Percentiles rank a stretch among this genome's conserved stretches.
These are phyloP conservation scores for Colletotrichum simmondsii DNA, from an alignment of 2,329 filamentous ascomycete species.

Conservation along the genomic window DNA sequence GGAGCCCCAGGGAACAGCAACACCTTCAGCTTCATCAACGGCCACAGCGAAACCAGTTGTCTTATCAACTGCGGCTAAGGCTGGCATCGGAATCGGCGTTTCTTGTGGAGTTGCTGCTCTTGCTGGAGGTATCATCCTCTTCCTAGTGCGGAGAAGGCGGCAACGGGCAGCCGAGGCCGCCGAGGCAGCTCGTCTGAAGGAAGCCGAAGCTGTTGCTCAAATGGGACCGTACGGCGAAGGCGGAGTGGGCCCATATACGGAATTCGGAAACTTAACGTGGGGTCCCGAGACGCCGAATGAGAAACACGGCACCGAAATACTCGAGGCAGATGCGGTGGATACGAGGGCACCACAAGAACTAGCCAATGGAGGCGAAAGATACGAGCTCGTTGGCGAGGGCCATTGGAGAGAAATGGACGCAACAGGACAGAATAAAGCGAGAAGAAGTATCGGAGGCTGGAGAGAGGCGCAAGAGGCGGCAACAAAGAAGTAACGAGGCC, in stretches of 20 bases:
- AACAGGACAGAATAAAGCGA: slow-evolving; percentile 24
- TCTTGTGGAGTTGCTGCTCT: slow-evolving; percentile 55
- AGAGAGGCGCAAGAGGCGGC: slow-evolving; percentile 8
- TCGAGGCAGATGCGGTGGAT: slow-evolving; percentile 36
- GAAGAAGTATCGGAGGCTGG: slow-evolving; percentile 28
- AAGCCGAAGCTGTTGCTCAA: slow-evolving; percentile 40
- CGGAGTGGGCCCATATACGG: slow-evolving; percentile 34
- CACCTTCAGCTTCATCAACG: slow-evolving; percentile 40
- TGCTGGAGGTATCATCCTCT: slow-evolving; percentile 57
- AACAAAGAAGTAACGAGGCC: neutral
- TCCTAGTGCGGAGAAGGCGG: slow-evolving; percentile 55
- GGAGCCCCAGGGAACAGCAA: slow-evolving; percentile 4
- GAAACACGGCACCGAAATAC: slow-evolving; percentile 16
- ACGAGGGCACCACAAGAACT: slow-evolving; percentile 40
- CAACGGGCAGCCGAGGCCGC: slow-evolving; percentile 43
- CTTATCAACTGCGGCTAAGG: slow-evolving; percentile 62
- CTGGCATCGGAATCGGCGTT: slow-evolving; percentile 66
- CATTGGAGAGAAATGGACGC: slow-evolving; percentile 37
- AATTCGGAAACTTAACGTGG: neutral
- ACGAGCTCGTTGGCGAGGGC: slow-evolving; percentile 49
- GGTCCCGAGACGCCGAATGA: slow-evolving; percentile 17
- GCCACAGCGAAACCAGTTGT: slow-evolving; percentile 43
- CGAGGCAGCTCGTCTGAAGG: slow-evolving; percentile 29
- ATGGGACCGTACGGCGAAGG: slow-evolving; percentile 39
- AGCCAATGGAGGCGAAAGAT: slow-evolving; percentile 37